phyloP scores from a whole-genome alignment of 768 basidiomycete genomes.

The Termitomyces eurrhizus region DNA sequence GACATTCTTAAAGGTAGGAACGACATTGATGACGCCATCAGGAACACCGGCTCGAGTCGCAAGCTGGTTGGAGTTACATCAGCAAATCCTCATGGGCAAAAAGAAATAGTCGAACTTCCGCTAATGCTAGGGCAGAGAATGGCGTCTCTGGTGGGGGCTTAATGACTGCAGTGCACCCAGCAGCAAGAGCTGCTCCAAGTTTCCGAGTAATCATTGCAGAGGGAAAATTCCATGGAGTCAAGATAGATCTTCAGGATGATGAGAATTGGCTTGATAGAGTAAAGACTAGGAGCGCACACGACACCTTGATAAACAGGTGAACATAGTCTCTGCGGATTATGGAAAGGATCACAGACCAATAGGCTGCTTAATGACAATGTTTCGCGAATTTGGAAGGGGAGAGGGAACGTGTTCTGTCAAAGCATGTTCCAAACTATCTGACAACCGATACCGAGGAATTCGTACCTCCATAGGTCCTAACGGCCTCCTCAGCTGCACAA shows the following conservation, averaged over 20 bases:
- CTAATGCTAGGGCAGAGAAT: slow-evolving; percentile 85
- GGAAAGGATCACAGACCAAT: slow-evolving; percentile 46
- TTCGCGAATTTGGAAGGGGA: slow-evolving; percentile 62
- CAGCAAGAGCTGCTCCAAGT: slow-evolving; percentile 83
- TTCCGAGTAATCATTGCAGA: slow-evolving; percentile 95
- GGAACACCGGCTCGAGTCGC: slow-evolving; percentile 89
- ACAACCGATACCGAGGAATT: slow-evolving; percentile 23
- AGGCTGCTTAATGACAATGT: slow-evolving; percentile 92
- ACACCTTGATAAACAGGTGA: slow-evolving; percentile 25
- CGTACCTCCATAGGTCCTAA: slow-evolving; percentile 81
- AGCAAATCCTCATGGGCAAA: background rate
- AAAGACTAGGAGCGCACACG: slow-evolving; percentile 29
- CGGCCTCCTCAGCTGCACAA: slow-evolving; percentile 79
- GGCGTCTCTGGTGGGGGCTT: slow-evolving; percentile 96
- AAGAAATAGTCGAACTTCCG: slow-evolving; percentile 56
- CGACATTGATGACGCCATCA: slow-evolving; percentile 91
- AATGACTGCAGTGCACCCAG: slow-evolving; percentile 94
- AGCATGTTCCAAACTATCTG: background rate
- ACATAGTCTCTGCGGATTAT: background rate
- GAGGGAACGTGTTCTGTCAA: slow-evolving; percentile 78
- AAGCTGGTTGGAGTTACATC: slow-evolving; percentile 41
- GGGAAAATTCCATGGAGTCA: slow-evolving; percentile 93
- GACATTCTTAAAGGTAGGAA: slow-evolving; percentile 85
- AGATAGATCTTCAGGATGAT: slow-evolving; percentile 51
- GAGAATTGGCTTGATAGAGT: background rate